A percentile compares a stretch with the other conserved stretches of the same genome.
These are phyloP conservation scores for Fraxinus cuspidata DNA, from an alignment of 257 asterid species.

Conservation along the genomic window DNA sequence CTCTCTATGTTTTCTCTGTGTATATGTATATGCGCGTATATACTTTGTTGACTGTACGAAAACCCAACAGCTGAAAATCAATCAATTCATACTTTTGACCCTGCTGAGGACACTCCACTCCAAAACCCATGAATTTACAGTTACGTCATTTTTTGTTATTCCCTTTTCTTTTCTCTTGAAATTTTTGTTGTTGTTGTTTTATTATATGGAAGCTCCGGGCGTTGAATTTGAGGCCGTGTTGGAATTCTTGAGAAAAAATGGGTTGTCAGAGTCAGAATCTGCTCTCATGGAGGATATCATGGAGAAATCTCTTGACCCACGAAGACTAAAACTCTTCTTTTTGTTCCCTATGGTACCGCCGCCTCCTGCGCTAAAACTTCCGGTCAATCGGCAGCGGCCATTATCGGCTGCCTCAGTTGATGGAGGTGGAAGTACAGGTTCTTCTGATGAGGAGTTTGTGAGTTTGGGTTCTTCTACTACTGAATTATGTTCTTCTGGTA, in stretches of 20 bases:
- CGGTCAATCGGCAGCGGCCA: slow-evolving; percentile 36
- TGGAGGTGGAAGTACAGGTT: slow-evolving; percentile 33
- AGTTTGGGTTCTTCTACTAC: slow-evolving; percentile 88
- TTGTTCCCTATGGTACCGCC: slow-evolving; percentile 75
- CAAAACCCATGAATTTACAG: slow-evolving; percentile 43
- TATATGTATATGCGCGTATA: slow-evolving; percentile 2
- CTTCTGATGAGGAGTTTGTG: slow-evolving; percentile 78
- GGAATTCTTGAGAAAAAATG: slow-evolving; percentile 63
- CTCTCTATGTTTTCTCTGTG: not conserved
- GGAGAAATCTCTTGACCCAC: slow-evolving; percentile 76
- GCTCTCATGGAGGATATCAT: slow-evolving; percentile 79
- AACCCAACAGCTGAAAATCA: slow-evolving; percentile 42
- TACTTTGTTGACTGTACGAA: no score
- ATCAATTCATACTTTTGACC: slow-evolving; percentile 43
- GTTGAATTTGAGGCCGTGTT: slow-evolving; percentile 62
- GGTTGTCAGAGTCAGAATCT: slow-evolving; percentile 69
- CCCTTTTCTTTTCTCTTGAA: slow-evolving; percentile 16
- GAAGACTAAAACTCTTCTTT: no score
- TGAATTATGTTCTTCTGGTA: slow-evolving; percentile 85
- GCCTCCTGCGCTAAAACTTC: slow-evolving; percentile 71
- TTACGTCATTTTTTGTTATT: slow-evolving; percentile 19
- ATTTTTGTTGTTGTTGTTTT: not conserved
- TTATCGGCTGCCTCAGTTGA: slow-evolving; percentile 22
- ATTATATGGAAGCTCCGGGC: slow-evolving; percentile 40
- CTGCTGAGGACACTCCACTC: not conserved